These are phyloP conservation scores for Rutstroemia sp. DNA, from an alignment of 2,329 filamentous ascomycete species.

Conservation along the genomic window DNA sequence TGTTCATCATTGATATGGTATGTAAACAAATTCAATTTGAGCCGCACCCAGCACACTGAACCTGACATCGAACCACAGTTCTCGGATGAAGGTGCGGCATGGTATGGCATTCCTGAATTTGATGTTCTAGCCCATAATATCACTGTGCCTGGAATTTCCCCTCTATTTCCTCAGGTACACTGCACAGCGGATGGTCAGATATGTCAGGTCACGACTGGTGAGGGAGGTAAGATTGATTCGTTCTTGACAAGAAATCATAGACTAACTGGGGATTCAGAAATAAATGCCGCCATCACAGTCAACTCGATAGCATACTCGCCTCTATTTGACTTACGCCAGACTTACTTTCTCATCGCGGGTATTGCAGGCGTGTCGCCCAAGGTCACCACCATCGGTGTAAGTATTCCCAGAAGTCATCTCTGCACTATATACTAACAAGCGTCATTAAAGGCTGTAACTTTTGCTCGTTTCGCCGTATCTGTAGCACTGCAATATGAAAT, in stretches of 20 bases:
- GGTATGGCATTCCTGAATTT: slow-evolving; percentile 41
- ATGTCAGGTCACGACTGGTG: slow-evolving; percentile 46
- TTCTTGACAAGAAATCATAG: not conserved
- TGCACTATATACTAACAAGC: not conserved
- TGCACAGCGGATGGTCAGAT: slow-evolving; percentile 52
- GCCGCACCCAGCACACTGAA: slow-evolving; percentile 13
- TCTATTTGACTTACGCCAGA: slow-evolving; percentile 53
- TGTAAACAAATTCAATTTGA: not conserved
- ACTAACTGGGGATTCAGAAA: not conserved
- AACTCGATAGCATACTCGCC: slow-evolving; percentile 53
- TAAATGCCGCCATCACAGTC: slow-evolving; percentile 63
- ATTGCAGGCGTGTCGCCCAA: slow-evolving; percentile 68
- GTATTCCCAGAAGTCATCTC: not conserved
- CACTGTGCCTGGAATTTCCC: slow-evolving; percentile 52
- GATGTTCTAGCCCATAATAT: slow-evolving; percentile 48
- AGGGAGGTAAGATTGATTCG: not conserved
- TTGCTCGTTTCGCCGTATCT: slow-evolving; percentile 62
- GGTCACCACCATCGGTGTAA: slow-evolving; percentile 48
- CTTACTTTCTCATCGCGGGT: slow-evolving; percentile 64
- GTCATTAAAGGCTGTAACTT: slow-evolving; percentile 44
- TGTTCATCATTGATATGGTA: slow-evolving; percentile 6
- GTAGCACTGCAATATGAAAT: slow-evolving; percentile 70
- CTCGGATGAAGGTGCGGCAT: slow-evolving; percentile 31
- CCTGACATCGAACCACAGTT: slow-evolving; percentile 13
- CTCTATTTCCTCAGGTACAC: slow-evolving; percentile 50